Evolutionary conservation across 371 early-diverging fungal species (phyloP), one percentile per base, ranked within the genome.

Genomic region (Syncephalastrum monosporum): DNA sequence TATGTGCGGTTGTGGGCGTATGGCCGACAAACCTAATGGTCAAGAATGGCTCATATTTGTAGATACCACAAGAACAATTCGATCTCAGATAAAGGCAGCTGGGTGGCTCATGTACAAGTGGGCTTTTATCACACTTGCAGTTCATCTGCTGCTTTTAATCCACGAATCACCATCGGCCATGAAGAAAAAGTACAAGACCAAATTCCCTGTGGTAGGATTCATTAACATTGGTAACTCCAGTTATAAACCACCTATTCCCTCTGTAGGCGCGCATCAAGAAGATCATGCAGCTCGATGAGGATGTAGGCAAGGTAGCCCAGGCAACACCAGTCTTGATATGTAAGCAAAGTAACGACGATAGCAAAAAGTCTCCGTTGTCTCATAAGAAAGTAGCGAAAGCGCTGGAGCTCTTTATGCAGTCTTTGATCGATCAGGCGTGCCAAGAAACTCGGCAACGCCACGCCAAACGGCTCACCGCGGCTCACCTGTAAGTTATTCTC

Each of bases 271-370:
- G 99, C 52, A 98, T 99, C 72, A 99, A 99, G 71, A 98, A 97
- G 85, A 98, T 99, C 63, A 99, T 99, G 98, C 98, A 99, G 67
- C 81, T 90, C 71, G 98, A 99, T 80, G 99, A 99, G 61, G 99
- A 99, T 70, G 96, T 99, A n/a, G 99, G 99, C 61, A 99, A 99
- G 75, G 94, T 99, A 63, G 93, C 97, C 6, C 93, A 92, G 61
- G 95, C 94, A 43, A 99, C 99, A 1, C 99, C 99, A 1, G 91
- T 99, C 27, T 83, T 99, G 46, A 93, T 99, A 45, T 96, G 97
- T 87, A 89, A 82, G 79, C 84, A 67, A 8, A 21, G 21, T 21
- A 46, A 12, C 21, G 44, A 46, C 19, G 3, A 33, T 2, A 33
- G 38, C 2, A 33, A 33, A 33, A 33, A 33, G 12, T 33, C 7